Base-by-base conservation (phyloP, 192 early-diverging fungal species). In the Mortierella alpina region DNA sequence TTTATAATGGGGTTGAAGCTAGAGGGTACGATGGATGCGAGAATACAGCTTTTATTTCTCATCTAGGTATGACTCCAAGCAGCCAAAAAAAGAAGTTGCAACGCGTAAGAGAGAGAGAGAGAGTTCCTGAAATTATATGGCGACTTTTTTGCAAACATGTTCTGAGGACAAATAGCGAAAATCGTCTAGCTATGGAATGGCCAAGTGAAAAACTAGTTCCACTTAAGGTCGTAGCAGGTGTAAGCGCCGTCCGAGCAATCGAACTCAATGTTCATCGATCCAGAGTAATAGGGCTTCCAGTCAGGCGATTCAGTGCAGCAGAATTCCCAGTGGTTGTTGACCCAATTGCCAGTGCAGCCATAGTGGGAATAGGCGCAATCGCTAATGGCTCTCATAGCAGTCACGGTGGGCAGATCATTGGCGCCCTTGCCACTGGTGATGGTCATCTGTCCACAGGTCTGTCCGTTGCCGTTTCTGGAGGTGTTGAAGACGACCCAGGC, bases 221-320 rank as follows among this genome's bases (percentile, higher is more conserved):
- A 67, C 53, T 67, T 51, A 67, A 67, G 65, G 22, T 67, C 65
- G 53, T 67, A 67, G 45, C 65, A 67, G 54, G 65, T 67, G 65
- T 67, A 67, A 53, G 65, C 53, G 65, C 65, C 65, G 54, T 67
- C 65, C 42, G 53, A 56, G 65, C 65, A 67, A 56, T 22, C 22
- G 65, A 67, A 67, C 65, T 67, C 65, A 53, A 67, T 67, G 65
- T 67, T 67, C 65, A 67, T 67, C 65, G 65, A 67, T 67, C 65
- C 65, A 56, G 65, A 67, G 45, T 67, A 67, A 56, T 56, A 56
- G 22, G 51, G 40, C 53, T 67, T 67, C 65, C 65, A 67, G 65
- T 54, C 51, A 56, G 65, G 65, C 42, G 23, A 42, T 22, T 67
- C 65, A 55, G 51, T 56, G 65, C 65, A 67, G 45, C 65, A 67